These are phyloP conservation scores for Diaporthe destruens DNA, from an alignment of 2,329 filamentous ascomycete genomes.

Conservation along the genomic window DNA sequence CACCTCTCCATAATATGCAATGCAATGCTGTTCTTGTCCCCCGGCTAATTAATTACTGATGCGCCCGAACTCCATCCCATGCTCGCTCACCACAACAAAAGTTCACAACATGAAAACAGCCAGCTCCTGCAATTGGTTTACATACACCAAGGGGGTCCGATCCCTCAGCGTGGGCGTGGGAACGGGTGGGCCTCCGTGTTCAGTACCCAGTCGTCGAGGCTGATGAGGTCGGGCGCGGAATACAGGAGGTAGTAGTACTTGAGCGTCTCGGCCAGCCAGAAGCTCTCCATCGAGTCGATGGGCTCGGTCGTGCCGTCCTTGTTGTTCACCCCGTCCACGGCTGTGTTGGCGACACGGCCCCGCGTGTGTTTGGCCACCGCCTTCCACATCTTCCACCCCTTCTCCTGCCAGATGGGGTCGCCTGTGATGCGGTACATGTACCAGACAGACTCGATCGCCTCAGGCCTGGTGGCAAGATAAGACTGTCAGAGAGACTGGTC, in stretches of 20 bases:
- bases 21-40: conserved; percentile 27
- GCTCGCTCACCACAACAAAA: not conserved
- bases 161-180: conserved; percentile 55
- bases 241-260: conserved; percentile 94
- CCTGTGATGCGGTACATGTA: conserved; percentile 93
- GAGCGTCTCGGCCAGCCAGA: conserved; percentile 90
- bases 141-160: too few species aligned
- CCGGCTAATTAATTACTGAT: not conserved
- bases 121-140: not conserved
- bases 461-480: conserved; percentile 66
- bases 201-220: conserved; percentile 76
- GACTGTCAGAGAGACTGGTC: conserved; percentile 40
- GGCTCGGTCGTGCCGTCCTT: conserved; percentile 53
- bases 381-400: conserved; percentile 88
- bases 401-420: conserved; percentile 79
- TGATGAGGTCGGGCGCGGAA: conserved; percentile 73
- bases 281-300: conserved; percentile 83
- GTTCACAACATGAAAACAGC: not conserved
- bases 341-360: conserved; percentile 76
- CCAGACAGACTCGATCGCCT: conserved; percentile 90
- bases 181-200: conserved; percentile 75
- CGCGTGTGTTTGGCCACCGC: conserved; percentile 75
- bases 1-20: conserved; percentile 14
- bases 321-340: conserved; percentile 73
- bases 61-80: conserved; percentile 37